phyloP scores from a whole-genome alignment of 352 stramenopile species.

The Pythium aquatile region DNA sequence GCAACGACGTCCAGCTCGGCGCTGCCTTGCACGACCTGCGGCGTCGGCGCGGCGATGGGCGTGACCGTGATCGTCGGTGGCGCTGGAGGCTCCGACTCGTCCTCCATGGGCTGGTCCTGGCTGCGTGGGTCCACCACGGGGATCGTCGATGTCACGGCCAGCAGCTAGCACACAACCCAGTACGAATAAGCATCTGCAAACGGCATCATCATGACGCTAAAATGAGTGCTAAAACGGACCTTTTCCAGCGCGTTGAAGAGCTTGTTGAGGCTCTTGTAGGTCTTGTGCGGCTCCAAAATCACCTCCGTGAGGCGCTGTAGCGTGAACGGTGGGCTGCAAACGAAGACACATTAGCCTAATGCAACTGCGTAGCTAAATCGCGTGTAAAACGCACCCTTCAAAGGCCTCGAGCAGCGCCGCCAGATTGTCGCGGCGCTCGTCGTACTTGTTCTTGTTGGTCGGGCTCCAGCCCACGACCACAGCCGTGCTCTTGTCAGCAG shows the following conservation, averaged over 20 bases:
- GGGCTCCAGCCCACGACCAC: conserved; percentile 41
- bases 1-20: conserved; percentile 40
- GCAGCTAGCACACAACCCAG: conserved; percentile 30
- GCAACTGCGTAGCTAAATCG: neutral
- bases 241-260: conserved; percentile 84
- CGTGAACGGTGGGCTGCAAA: conserved; percentile 66
- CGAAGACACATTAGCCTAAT: neutral
- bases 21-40: conserved; percentile 27
- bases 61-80: conserved; percentile 23
- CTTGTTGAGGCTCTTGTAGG: conserved; percentile 77
- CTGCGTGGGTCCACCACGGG: conserved; percentile 54
- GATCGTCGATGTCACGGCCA: conserved; percentile 69
- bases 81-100: conserved; percentile 28
- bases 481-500: conserved; percentile 33
- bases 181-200: neutral
- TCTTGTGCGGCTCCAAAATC: conserved; percentile 61
- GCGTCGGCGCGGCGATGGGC: conserved; percentile 24
- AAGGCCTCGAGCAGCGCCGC: conserved; percentile 62
- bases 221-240: conserved; percentile 19
- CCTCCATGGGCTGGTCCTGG: conserved; percentile 28
- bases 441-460: conserved; percentile 50
- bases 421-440: conserved; percentile 53
- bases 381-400: conserved; percentile 34
- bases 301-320: conserved; percentile 81
- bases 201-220: neutral